Base-by-base conservation (phyloP, 225 moss, liverwort and hornwort genomes). In the Ulota crispa region DNA sequence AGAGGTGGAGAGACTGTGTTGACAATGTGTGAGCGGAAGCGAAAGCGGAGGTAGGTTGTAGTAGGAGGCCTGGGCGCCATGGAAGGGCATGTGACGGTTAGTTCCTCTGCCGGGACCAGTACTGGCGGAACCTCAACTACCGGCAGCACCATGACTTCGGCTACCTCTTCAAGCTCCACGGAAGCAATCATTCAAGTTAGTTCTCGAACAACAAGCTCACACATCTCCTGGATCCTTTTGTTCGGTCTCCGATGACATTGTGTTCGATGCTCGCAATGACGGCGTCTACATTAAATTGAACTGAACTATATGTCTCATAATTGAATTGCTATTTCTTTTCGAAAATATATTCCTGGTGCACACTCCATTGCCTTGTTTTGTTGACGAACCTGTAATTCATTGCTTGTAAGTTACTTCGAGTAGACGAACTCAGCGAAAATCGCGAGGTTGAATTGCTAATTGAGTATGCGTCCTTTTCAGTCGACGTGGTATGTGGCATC, bases 21-120 rank as follows among this genome's bases (percentile, higher is more conserved):
- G 75, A 79, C 78, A 87, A 88, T 88, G 88, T 72, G 75, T 78
- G 84, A 75, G 84, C 14, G 75, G 70, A 74, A 84, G 84, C 21
- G 75, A 78, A 69, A 78, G 81, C 24, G 42, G 78, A 79, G 63
- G 84, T 85, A 87, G 82, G 78, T 81, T 43, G 77, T 74, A 59
- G 69, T 23, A 23, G 12, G 30, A 81, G 74, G 87, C 78, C 53
- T 64, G 70, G 71, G 75, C 79, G 84, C 56, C 83, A 91, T 91
- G 91, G 91, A 91, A 76, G 91, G 91, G 28, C 88, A 88, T 75
- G 85, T 85, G 83, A 81, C 88, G 68, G 91, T 89, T 54, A 89
- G 88, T 85, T 83, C 91, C 24, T 89, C 91, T 67, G 88, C 88
- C 52, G 87, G 83, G 78, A 87, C 85, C 76, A 87, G 83, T 64